Evolutionary conservation across 345 rosid genomes (phyloP).

Genomic region (Gossypium anomalum): DNA sequence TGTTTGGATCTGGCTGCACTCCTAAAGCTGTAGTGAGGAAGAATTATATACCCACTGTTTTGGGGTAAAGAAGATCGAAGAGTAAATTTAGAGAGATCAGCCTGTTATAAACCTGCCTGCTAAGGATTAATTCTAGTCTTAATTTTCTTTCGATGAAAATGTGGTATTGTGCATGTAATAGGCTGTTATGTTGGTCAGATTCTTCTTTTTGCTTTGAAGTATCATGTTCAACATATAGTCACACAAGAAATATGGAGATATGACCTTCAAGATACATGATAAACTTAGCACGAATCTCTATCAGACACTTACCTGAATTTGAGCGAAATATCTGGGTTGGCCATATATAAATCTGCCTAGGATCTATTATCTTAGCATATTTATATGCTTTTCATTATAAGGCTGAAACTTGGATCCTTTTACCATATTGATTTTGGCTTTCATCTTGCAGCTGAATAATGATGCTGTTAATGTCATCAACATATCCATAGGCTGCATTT

Average conservation of each 20-base stretch:
- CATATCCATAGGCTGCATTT: conserved; percentile 77
- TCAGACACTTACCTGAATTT: neutral
- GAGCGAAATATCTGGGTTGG: neutral
- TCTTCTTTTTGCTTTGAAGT: neutral
- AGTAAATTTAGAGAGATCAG: neutral
- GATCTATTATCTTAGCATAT: neutral
- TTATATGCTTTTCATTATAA: neutral
- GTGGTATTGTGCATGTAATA: neutral
- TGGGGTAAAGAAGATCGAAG: neutral
- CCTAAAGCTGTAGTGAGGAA: neutral
- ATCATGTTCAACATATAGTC: neutral
- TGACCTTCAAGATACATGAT: neutral
- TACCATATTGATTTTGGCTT: neutral
- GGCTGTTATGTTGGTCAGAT: neutral
- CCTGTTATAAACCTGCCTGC: neutral
- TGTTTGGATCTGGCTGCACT: neutral
- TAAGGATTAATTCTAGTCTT: neutral
- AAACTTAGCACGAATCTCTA: neutral
- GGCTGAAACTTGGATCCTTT: neutral
- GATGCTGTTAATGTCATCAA: conserved; percentile 88
- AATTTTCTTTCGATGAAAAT: neutral
- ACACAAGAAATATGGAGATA: neutral
- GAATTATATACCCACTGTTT: neutral
- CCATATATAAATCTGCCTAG: neutral
- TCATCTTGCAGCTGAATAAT: conserved; percentile 73